phyloP scores from a whole-genome alignment of 2,329 filamentous ascomycete species.

The Hortaea werneckii region DNA sequence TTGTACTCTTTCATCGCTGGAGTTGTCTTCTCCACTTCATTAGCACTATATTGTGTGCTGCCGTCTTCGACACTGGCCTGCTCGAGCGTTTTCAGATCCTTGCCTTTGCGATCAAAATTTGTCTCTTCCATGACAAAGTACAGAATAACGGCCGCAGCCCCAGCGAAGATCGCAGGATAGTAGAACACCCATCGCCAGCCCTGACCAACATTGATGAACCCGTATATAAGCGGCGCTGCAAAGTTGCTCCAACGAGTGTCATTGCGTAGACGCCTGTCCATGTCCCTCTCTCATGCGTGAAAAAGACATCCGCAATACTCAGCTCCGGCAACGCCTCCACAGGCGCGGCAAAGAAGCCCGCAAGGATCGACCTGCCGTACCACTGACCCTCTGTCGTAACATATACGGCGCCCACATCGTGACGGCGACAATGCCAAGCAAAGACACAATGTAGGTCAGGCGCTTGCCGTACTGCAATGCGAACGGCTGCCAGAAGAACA shows the following conservation, averaged over 20 bases:
- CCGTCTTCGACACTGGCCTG: background rate
- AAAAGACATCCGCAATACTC: conserved; percentile 49
- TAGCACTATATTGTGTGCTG: background rate
- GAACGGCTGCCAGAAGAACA: conserved; percentile 42
- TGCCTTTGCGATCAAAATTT: conserved; percentile 31
- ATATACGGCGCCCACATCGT: conserved; percentile 35
- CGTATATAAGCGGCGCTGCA: conserved; percentile 43
- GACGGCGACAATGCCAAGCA: conserved; percentile 28
- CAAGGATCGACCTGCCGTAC: conserved; percentile 39
- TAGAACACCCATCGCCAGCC: conserved; percentile 48
- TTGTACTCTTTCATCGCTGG: background rate
- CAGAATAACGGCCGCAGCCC: conserved; percentile 37
- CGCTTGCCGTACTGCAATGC: conserved; percentile 43
- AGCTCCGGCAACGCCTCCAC: conserved; percentile 49
- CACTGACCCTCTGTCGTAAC: conserved; percentile 36
- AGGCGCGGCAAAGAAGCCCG: conserved; percentile 49
- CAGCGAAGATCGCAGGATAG: conserved; percentile 41
- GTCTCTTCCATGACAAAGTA: conserved; percentile 47
- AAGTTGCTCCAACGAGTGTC: conserved; percentile 47
- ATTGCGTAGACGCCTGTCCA: conserved; percentile 47
- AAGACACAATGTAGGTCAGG: conserved; percentile 36
- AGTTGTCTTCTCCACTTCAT: background rate
- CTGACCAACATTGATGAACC: conserved; percentile 38
- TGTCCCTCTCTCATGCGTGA: conserved; percentile 46
- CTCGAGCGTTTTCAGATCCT: background rate